Evolutionary conservation across 192 early-diverging fungal genomes (phyloP), one percentile per base, ranked within the genome.

Genomic region (Chytriomyces sp.): DNA sequence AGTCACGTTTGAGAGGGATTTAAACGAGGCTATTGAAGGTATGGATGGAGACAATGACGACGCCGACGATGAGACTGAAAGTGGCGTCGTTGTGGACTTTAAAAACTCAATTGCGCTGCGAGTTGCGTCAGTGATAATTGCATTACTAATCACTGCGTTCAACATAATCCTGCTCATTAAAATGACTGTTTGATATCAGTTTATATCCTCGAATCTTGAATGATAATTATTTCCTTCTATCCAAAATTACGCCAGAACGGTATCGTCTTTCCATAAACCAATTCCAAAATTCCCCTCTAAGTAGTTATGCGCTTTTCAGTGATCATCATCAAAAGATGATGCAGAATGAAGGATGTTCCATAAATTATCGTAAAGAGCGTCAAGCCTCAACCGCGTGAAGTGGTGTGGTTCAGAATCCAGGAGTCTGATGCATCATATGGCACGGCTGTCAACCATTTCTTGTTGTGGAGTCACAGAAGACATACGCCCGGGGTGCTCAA

Each of bases 281-380:
- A n/a, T n/a, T n/a, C n/a, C n/a, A n/a, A n/a, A n/a, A n/a, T n/a
- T n/a, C n/a, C n/a, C n/a, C n/a, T n/a, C n/a, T n/a, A n/a, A n/a
- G n/a, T n/a, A n/a, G n/a, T n/a, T n/a, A 98, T 94, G 32, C 82
- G 54, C 52, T 84, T 83, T 64, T 97, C 95, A 64, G 94, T 82
- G 94, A 97, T 97, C 78, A 85, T 98, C 93, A 95, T 95, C 31
- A 99, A 63, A 74, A 98, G 96, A 72, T 99, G 96, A 68, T 97
- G 95, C 37, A 94, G 84, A 31, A 99, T 94, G 73, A 91, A 91
- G 0, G 84, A 83, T 30, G 93, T 91, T 32, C 96, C 52, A 49
- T 59, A 58, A 54, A 57, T 69, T 19, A 76, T 39, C 8, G 56
- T 36, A 19, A 79, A 44, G 17, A 65, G 52, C 0, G 75, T 68